phyloP scores from a whole-genome alignment of 768 basidiomycete genomes.

The Floccularia luteovirens region DNA sequence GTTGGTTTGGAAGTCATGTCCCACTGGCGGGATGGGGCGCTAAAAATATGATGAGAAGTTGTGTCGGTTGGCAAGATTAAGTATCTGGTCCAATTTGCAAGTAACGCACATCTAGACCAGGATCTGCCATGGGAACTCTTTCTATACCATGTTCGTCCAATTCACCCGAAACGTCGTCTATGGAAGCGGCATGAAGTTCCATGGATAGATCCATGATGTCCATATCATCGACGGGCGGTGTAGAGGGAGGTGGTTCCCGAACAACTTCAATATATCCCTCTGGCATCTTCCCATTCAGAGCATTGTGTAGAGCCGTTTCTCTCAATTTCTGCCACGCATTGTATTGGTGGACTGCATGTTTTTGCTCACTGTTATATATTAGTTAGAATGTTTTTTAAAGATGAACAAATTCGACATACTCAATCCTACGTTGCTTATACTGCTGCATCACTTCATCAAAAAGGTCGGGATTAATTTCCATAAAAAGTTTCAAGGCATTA shows the following conservation, averaged over 20 bases:
- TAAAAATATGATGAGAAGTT: slow-evolving; percentile 14
- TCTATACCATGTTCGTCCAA: slow-evolving; percentile 80
- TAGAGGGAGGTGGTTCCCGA: slow-evolving; percentile 71
- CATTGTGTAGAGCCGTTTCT: slow-evolving; percentile 67
- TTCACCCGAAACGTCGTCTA: slow-evolving; percentile 66
- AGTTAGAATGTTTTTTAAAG: not conserved
- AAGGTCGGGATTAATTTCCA: slow-evolving; percentile 97
- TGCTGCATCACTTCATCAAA: slow-evolving; percentile 93
- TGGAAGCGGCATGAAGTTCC: slow-evolving; percentile 79
- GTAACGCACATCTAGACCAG: slow-evolving; percentile 71
- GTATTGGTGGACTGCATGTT: slow-evolving; percentile 77
- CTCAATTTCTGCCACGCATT: slow-evolving; percentile 87
- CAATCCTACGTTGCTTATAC: slow-evolving; percentile 81
- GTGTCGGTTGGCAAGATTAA: not conserved
- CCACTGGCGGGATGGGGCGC: slow-evolving; percentile 64
- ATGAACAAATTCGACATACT: slow-evolving; percentile 45
- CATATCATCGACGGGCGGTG: slow-evolving; percentile 69
- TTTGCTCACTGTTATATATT: slow-evolving; percentile 60
- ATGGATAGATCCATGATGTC: slow-evolving; percentile 87
- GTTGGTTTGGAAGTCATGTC: slow-evolving; percentile 49
- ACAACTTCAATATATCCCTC: slow-evolving; percentile 60
- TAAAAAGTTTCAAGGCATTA: slow-evolving; percentile 95
- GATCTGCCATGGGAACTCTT: slow-evolving; percentile 88
- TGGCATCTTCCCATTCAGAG: slow-evolving; percentile 62
- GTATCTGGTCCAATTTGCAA: slow-evolving; percentile 3